Evolutionary conservation across 176 grass and related monocot genomes (phyloP), one percentile per base, ranked within the genome.

Genomic region (Saccharum spontaneum): DNA sequence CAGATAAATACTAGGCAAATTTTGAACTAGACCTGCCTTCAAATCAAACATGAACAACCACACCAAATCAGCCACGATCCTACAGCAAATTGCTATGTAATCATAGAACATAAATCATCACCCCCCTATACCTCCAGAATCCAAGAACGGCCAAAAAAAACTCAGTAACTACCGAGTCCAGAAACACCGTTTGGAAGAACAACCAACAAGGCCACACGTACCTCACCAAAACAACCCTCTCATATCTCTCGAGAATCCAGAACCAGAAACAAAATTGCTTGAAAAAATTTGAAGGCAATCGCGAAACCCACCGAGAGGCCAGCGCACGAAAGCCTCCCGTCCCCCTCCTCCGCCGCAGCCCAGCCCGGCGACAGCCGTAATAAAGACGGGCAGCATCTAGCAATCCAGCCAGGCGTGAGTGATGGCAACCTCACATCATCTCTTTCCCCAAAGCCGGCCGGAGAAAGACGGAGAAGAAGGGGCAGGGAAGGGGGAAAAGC

Each of bases 351-450:
- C 59, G 31, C 34, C 55, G 40, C 73, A 71, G 22, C 8, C n/a
- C 57, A 61, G 73, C 88, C 55, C 65, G 36, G 46, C 73, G 8
- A 24, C 63, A 28, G 70, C 49, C 20, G 9, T 67, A 67, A 59
- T 83, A 90, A 79, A 75, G 68, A 81, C 11, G 71, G 80, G 43
- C 23, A 5, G 10, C 77, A 90, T 90, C 74, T 86, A 82, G 33
- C 33, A 5, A 71, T 50, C 20, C 79, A 73, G 71, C 43, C 70
- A 78, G 78, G 71, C 87, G 90, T 54, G 90, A 86, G 90, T 84
- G 88, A 87, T 66, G 67, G 90, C 68, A 90, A 88, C 87, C 86
- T 81, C 79, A 57, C 90, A 89, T 94, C 87, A 94, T 82, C 73
- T 84, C 79, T 86, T 87, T 82, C 89, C 79, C 59, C 69, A 91